Evolutionary conservation across 805 yeast species (phyloP).

Genomic region (Kuraishia cidri): DNA sequence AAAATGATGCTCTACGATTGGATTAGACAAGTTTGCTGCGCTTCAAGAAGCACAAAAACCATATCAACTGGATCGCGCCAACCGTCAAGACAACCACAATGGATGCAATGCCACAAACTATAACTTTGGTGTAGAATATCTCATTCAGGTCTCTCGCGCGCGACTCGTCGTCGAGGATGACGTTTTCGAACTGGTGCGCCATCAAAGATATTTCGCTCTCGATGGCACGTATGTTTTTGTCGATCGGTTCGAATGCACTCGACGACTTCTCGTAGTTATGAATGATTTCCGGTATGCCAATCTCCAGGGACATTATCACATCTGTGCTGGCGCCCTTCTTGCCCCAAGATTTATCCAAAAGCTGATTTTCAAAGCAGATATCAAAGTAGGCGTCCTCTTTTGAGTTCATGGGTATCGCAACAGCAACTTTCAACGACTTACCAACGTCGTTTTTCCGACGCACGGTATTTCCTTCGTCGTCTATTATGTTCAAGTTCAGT

Average conservation of each 20-base stretch:
- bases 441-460: slow-evolving; percentile 14
- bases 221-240: slow-evolving; percentile 7
- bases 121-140: slow-evolving; percentile 10
- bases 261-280: slow-evolving; percentile 12
- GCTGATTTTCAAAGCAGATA: slow-evolving; percentile 20
- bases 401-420: slow-evolving; percentile 12
- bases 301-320: slow-evolving; percentile 10
- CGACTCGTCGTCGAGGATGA: slow-evolving; percentile 10
- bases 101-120: slow-evolving; percentile 7
- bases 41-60: slow-evolving; percentile 15
- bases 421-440: slow-evolving; percentile 8
- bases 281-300: slow-evolving; percentile 16
- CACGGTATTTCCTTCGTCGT: slow-evolving; percentile 14
- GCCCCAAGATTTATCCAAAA: slow-evolving; percentile 19
- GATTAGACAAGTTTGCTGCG: neutral
- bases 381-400: slow-evolving; percentile 12
- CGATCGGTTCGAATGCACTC: slow-evolving; percentile 7
- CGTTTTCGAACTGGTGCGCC: slow-evolving; percentile 6
- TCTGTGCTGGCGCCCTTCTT: slow-evolving; percentile 8
- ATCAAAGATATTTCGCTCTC: slow-evolving; percentile 12
- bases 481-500: slow-evolving; percentile 17
- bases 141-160: slow-evolving; percentile 17
- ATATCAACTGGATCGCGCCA: slow-evolving; percentile 9
- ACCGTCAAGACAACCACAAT: slow-evolving; percentile 8
- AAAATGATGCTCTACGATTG: no score